Evolutionary conservation across 106 monocot genomes (phyloP).

Genomic region (Phalaenopsis aphrodite): DNA sequence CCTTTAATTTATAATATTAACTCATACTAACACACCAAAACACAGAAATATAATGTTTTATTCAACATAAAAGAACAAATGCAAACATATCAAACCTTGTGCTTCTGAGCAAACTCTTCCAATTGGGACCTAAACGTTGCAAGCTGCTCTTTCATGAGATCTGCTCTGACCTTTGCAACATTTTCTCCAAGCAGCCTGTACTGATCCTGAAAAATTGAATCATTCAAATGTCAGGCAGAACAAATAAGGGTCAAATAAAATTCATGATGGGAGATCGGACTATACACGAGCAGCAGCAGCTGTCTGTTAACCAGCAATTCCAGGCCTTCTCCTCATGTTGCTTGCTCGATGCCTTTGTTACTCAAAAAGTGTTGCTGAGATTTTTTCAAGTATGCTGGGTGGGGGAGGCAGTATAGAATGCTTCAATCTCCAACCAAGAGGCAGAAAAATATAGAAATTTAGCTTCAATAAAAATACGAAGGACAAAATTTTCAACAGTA

Average conservation of each 20-base stretch:
- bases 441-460: background rate
- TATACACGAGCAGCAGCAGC: conserved; percentile 79
- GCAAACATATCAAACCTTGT: conserved; percentile 48
- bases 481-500: too few relatives aligned
- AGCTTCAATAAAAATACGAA: background rate
- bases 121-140: conserved; percentile 79
- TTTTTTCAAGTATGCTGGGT: background rate
- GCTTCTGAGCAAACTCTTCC: conserved; percentile 95
- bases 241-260: conserved; percentile 1
- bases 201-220: conserved; percentile 45
- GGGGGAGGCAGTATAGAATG: background rate
- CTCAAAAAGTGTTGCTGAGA: background rate
- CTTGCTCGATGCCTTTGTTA: background rate
- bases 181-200: conserved; percentile 82
- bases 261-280: background rate
- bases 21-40: background rate
- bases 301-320: conserved; percentile 72
- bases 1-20: background rate
- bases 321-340: conserved; percentile 85
- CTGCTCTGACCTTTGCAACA: conserved; percentile 75
- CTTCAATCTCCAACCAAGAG: conserved; percentile 2
- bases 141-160: conserved; percentile 97
- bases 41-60: background rate
- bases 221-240: background rate
- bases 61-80: background rate